Evolutionary conservation across 2,329 filamentous ascomycete genomes (phyloP).

Genomic region (Nigrospora sphaerica): DNA sequence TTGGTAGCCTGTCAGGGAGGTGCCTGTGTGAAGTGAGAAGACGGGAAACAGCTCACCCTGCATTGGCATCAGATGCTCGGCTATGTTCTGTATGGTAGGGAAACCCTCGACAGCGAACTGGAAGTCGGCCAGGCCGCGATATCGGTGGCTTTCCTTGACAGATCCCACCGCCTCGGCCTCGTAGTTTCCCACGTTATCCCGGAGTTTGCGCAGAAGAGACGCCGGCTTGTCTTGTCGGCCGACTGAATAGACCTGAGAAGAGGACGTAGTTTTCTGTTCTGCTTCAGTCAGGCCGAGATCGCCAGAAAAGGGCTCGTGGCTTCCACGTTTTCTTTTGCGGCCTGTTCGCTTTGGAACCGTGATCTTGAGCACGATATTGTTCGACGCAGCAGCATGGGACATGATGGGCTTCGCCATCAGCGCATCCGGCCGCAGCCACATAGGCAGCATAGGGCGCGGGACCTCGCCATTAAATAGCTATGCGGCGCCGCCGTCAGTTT

Average conservation of each 20-base stretch:
- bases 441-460: slow-evolving; percentile 44
- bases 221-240: slow-evolving; percentile 45
- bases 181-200: slow-evolving; percentile 64
- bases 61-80: slow-evolving; percentile 63
- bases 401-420: slow-evolving; percentile 70
- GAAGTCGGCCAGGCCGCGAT: slow-evolving; percentile 79
- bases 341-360: slow-evolving; percentile 83
- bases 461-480: slow-evolving; percentile 16
- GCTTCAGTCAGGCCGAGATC: slow-evolving; percentile 25
- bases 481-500: too few species aligned
- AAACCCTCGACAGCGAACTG: slow-evolving; percentile 68
- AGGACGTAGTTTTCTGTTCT: slow-evolving; percentile 7
- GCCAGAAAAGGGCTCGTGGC: slow-evolving; percentile 55
- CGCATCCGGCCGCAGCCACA: slow-evolving; percentile 77
- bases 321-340: slow-evolving; percentile 77
- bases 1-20: slow-evolving; percentile 2
- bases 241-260: slow-evolving; percentile 30
- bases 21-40: neutral
- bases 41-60: slow-evolving; percentile 44
- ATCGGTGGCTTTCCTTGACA: slow-evolving; percentile 77
- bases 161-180: slow-evolving; percentile 63
- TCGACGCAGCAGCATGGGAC: slow-evolving; percentile 68
- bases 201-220: slow-evolving; percentile 54
- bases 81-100: slow-evolving; percentile 63
- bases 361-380: slow-evolving; percentile 81